phyloP scores from a whole-genome alignment of 179 eudicot species.

The Silene coronaria region DNA sequence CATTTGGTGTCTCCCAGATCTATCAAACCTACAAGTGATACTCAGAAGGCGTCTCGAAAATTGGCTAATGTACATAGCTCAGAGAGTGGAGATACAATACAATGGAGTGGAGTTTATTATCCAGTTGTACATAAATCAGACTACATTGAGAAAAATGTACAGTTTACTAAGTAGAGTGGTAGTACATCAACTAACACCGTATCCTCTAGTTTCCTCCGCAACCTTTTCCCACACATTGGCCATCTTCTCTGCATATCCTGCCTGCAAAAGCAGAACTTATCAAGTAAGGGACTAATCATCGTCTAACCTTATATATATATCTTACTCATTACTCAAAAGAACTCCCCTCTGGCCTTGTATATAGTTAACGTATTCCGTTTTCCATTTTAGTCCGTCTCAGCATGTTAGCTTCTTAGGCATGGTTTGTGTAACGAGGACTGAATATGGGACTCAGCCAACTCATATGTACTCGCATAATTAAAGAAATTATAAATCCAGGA shows the following conservation, averaged over 20 bases:
- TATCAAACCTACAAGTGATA: background rate
- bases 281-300: background rate
- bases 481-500: background rate
- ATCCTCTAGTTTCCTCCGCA: conserved; percentile 39
- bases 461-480: too few species aligned
- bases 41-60: conserved; percentile 15
- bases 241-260: conserved; percentile 48
- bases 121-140: conserved; percentile 24
- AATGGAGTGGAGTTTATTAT: background rate
- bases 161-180: background rate
- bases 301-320: background rate
- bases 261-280: conserved; percentile 27
- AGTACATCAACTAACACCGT: conserved; percentile 23
- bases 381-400: too few species aligned
- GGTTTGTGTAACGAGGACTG: too few species aligned
- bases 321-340: too few species aligned
- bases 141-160: conserved; percentile 18
- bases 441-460: too few species aligned
- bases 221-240: conserved; percentile 45
- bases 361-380: too few species aligned
- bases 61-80: conserved; percentile 21
- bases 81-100: background rate
- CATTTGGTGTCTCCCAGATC: background rate
- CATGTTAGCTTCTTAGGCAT: too few species aligned
- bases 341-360: too few species aligned